Conservation (phyloP, 2,329 filamentous ascomycete species). For the Hymenoscyphus scutula region DNA sequence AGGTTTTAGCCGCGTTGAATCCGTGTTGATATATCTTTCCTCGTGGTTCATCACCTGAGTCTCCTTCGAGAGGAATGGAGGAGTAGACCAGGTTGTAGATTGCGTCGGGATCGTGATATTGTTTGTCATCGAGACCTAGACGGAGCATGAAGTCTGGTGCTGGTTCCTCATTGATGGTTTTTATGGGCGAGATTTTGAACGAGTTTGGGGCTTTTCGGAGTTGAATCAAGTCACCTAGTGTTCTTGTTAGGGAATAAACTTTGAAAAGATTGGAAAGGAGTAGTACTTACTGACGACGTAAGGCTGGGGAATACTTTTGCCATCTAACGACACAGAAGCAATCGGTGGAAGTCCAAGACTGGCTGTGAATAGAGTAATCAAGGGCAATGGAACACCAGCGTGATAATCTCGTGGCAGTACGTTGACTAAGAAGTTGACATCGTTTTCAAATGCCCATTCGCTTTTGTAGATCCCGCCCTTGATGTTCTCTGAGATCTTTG, state of each 20-base stretch:
- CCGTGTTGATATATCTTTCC: not conserved
- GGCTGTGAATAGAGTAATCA: slow-evolving; percentile 46
- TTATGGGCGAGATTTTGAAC: slow-evolving; percentile 45
- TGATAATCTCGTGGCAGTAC: slow-evolving; percentile 60
- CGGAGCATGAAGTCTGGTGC: slow-evolving; percentile 43
- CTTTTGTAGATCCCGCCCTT: slow-evolving; percentile 20
- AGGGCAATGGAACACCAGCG: slow-evolving; percentile 34
- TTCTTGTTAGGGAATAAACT: not conserved
- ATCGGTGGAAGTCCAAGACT: slow-evolving; percentile 40
- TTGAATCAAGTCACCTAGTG: slow-evolving; percentile 1
- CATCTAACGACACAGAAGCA: slow-evolving; percentile 59
- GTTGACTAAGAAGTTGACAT: slow-evolving; percentile 18
- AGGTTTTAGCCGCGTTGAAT: not conserved
- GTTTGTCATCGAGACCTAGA: slow-evolving; percentile 18
- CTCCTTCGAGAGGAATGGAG: not conserved
- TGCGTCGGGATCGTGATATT: slow-evolving; percentile 39
- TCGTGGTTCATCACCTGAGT: no score
- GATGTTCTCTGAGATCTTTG: slow-evolving; percentile 18
- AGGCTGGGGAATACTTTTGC: slow-evolving; percentile 49
- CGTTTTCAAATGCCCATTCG: slow-evolving; percentile 27
- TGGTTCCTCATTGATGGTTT: slow-evolving; percentile 53
- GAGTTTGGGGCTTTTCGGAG: not conserved
- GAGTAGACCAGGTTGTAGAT: slow-evolving; percentile 35
- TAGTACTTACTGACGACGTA: not conserved
- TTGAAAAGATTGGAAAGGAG: not conserved